Evolutionary conservation across 331 rosid genomes (phyloP), one percentile per base, ranked within the genome.

Genomic region (Arachis monticola): DNA sequence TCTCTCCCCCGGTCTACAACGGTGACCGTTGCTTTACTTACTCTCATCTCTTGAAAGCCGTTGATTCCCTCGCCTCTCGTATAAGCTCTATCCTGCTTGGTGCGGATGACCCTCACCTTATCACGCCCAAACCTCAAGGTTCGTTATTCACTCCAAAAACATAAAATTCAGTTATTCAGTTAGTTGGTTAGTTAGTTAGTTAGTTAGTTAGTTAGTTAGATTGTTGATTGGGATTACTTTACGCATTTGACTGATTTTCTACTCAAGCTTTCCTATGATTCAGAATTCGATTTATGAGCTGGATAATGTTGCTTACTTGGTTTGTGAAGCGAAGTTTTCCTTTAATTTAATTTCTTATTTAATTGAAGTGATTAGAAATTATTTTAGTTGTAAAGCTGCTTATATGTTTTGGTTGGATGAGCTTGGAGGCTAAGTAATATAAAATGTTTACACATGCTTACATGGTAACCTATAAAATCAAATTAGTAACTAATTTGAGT

Each of bases 21-120:
- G 94, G 83, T 22, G 94, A 91, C 72, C 83, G 47, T 55, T 75
- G 35, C 86, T 94, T 88, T 88, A 88, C 93, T 30, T 91, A 88
- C 88, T 77, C 95, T 65, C 73, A 70, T 7, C 5, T 94, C 68
- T 73, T 68, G 73, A 74, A 84, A 27, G 78, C 93, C 60, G 91
- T 94, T 70, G 40, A 50, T 77, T 90, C 84, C 74, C 92, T 94
- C 78, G 77, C 87, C 76, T 73, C 84, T 78, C 96, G 95, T 55
- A 84, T 93, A 77, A 76, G 76, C 72, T 83, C 87, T 40, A 52
- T 83, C 76, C 79, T 85, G 68, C 65, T 70, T 11, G 88, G 84
- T 61, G 27, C 27, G 27, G 27, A 22, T 22, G 27, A 22, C 27
- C 27, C 27, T 22, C 27, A 22, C 27, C 27, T 22, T 22, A 79